Conservation (phyloP, 371 early-diverging fungal species). For the Actinomucor elegans region DNA sequence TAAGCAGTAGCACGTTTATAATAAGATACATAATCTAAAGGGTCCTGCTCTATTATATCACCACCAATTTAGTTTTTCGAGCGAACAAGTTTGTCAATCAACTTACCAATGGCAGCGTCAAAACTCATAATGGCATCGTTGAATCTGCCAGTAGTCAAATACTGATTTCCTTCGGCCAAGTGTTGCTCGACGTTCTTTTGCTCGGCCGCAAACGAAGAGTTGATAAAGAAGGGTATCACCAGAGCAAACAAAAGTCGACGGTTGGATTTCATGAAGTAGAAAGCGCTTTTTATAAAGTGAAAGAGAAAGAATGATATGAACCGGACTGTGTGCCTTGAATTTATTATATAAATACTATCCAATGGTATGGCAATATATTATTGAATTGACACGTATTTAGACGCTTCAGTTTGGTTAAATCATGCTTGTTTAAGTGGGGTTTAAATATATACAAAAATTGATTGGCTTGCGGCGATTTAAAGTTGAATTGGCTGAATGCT, state of each 20-base stretch:
- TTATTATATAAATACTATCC: neutral
- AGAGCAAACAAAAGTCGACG: slow-evolving; percentile 17
- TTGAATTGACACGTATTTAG: slow-evolving; percentile 3
- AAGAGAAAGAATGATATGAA: too few relatives aligned
- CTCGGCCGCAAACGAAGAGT: slow-evolving; percentile 18
- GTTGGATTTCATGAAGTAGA: slow-evolving; percentile 9
- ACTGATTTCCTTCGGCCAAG: slow-evolving; percentile 66
- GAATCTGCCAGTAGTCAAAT: slow-evolving; percentile 54
- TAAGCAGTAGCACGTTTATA: slow-evolving; percentile 86
- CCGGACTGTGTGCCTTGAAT: too few relatives aligned
- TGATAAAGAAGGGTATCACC: slow-evolving; percentile 18
- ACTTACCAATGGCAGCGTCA: slow-evolving; percentile 72
- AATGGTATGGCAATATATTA: neutral
- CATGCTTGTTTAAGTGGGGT: too few relatives aligned
- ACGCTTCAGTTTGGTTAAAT: neutral
- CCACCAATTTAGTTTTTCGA: too few relatives aligned
- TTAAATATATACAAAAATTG: too few relatives aligned
- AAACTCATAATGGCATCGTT: slow-evolving; percentile 69
- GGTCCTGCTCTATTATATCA: slow-evolving; percentile 66
- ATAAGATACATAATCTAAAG: slow-evolving; percentile 75
- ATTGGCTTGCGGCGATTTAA: too few relatives aligned
- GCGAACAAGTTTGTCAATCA: too few relatives aligned
- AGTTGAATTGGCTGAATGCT: too few relatives aligned
- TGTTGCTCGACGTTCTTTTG: slow-evolving; percentile 55
- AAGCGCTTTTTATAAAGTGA: too few relatives aligned